Percentiles rank a stretch among this genome's conserved stretches.
Conservation (phyloP, 2,329 filamentous ascomycete genomes). For the Beauveria varroae region DNA sequence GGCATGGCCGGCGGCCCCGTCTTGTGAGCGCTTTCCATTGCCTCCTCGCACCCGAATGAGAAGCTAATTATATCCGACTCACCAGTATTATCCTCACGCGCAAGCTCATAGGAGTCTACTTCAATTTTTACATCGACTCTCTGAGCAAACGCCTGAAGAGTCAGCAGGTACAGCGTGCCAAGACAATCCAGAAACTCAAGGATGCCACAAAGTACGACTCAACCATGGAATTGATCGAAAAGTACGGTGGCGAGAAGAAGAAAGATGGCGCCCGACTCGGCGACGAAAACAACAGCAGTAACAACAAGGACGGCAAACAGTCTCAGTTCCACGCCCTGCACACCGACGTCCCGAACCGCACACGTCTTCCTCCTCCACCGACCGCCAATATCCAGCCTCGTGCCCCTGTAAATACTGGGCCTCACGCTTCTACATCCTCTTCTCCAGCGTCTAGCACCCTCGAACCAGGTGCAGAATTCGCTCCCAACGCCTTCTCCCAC, state of each 20-base stretch:
- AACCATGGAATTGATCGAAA: constrained; percentile 85
- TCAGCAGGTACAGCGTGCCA: constrained; percentile 69
- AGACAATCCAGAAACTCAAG: constrained; percentile 91
- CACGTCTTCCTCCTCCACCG: constrained; percentile 47
- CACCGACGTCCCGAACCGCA: constrained; percentile 28
- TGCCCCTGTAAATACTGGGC: constrained; percentile 17
- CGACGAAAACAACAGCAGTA: constrained; percentile 2
- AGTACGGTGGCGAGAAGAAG: constrained; percentile 69
- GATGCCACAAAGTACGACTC: constrained; percentile 93
- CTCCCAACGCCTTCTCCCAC: constrained; percentile 59
- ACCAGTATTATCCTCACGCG: constrained; percentile 75
- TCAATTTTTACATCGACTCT: constrained; percentile 70
- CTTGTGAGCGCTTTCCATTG: constrained; percentile 44
- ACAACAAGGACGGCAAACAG: constrained; percentile 15
- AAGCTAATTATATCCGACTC: constrained; percentile 13
- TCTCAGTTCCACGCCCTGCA: constrained; percentile 15
- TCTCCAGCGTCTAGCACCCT: constrained; percentile 21
- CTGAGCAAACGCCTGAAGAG: constrained; percentile 63
- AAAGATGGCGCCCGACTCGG: constrained; percentile 25
- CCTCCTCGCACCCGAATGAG: not conserved
- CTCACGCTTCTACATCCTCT: not conserved
- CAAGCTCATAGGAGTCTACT: constrained; percentile 59
- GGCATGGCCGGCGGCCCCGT: constrained; percentile 72
- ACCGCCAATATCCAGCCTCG: constrained; percentile 54
- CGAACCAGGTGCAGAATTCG: constrained; percentile 56